phyloP scores from a whole-genome alignment of 1,139 yeast species.

The Debaryomyces psychrophilus region DNA sequence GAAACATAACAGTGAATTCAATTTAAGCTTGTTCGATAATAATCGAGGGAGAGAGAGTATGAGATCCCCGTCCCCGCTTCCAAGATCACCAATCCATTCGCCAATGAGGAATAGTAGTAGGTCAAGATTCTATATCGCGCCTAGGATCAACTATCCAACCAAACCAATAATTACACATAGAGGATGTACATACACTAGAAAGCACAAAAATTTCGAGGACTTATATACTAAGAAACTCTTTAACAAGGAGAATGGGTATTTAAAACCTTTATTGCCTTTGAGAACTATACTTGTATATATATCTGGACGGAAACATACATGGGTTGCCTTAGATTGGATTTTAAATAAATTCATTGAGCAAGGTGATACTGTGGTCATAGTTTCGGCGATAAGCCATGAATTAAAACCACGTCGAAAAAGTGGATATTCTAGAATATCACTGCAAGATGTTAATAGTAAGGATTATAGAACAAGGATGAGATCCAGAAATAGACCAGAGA shows the following conservation, averaged over 20 bases:
- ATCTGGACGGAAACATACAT: constrained; percentile 72
- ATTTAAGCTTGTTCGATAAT: constrained; percentile 5
- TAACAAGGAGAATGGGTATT: constrained; percentile 21
- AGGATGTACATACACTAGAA: constrained; percentile 53
- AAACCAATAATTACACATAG: constrained; percentile 53
- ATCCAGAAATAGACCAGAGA: constrained; percentile 40
- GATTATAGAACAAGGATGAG: constrained; percentile 36
- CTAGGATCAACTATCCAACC: constrained; percentile 45
- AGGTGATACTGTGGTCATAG: constrained; percentile 69
- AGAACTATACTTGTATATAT: constrained; percentile 65
- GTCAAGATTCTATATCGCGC: constrained; percentile 10
- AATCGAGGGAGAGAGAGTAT: constrained; percentile 20
- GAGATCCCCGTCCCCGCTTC: constrained; percentile 21
- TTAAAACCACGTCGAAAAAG: constrained; percentile 9
- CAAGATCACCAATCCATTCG: constrained; percentile 16
- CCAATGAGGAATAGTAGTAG: constrained; percentile 16
- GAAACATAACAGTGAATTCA: neutral
- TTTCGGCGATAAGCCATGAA: constrained; percentile 35
- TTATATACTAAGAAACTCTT: constrained; percentile 37
- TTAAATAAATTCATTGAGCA: constrained; percentile 53
- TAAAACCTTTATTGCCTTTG: constrained; percentile 48
- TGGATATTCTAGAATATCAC: neutral
- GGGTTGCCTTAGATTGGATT: constrained; percentile 80
- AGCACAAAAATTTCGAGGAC: constrained; percentile 47
- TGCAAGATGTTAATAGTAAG: constrained; percentile 22